A percentile compares a stretch with the other conserved stretches of the same genome.
Conservation (phyloP, 2,329 filamentous ascomycete genomes). For the Hypocreales sp. region DNA sequence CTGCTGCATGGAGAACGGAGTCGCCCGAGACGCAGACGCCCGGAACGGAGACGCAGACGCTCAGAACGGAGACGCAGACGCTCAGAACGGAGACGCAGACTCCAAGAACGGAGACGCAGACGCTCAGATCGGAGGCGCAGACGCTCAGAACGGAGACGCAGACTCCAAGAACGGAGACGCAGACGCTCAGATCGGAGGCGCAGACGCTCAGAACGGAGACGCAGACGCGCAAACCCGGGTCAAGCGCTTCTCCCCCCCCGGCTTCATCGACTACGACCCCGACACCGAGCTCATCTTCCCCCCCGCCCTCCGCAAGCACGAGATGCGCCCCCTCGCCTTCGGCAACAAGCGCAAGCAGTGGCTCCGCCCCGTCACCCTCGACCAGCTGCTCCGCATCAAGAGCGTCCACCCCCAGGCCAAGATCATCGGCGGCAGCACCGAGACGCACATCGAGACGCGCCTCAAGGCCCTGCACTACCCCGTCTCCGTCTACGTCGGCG, state of each 20-base stretch:
- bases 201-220: conserved; percentile 33
- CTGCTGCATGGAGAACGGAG: conserved; percentile 66
- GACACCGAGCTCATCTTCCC: conserved; percentile 95
- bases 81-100: no score
- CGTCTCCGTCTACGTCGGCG: conserved; percentile 80
- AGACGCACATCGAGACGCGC: conserved; percentile 96
- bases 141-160: conserved; percentile 42
- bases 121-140: conserved; percentile 18
- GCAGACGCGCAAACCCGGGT: conserved; percentile 37
- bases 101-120: not conserved
- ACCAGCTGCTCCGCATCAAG: conserved; percentile 88
- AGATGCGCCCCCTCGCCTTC: conserved; percentile 69
- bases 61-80: no score
- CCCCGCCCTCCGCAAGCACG: conserved; percentile 65
- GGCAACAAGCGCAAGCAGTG: conserved; percentile 91
- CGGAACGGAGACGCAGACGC: no score
- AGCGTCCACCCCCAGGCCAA: conserved; percentile 71
- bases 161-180: conserved; percentile 40
- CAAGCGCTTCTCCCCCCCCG: conserved; percentile 68
- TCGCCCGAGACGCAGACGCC: no score
- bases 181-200: conserved; percentile 33
- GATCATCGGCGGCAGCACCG: conserved; percentile 88
- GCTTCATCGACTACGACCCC: conserved; percentile 86
- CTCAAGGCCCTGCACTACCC: conserved; percentile 91
- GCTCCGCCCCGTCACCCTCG: conserved; percentile 76